These are phyloP conservation scores for Pyrenopolyporus hunteri DNA, from an alignment of 495 filamentous ascomycete genomes.

Conservation along the genomic window DNA sequence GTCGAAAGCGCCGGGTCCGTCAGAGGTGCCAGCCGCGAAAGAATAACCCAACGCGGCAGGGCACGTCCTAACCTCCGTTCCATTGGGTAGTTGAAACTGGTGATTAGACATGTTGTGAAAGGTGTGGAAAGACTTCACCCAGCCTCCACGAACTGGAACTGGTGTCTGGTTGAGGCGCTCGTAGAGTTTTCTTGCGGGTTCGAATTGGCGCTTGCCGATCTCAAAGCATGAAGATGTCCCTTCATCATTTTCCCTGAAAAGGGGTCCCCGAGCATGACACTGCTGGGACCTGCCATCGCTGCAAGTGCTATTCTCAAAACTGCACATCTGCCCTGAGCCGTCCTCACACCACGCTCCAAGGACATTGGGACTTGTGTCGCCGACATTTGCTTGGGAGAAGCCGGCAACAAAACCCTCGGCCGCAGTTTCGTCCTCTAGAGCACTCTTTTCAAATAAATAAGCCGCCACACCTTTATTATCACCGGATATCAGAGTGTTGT, in stretches of 20 bases:
- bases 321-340: conserved; percentile 70
- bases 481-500: conserved; percentile 90
- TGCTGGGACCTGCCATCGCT: conserved; percentile 68
- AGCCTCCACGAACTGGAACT: conserved; percentile 60
- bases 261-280: conserved; percentile 87
- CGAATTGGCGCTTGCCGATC: conserved; percentile 75
- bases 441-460: conserved; percentile 78
- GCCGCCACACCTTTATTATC: conserved; percentile 98
- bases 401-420: conserved; percentile 84
- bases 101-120: conserved; percentile 79
- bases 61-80: conserved; percentile 74
- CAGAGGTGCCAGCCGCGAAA: conserved; percentile 93
- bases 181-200: conserved; percentile 69
- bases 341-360: conserved; percentile 86
- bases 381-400: conserved; percentile 94
- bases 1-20: conserved; percentile 92
- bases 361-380: conserved; percentile 90
- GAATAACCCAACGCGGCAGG: conserved; percentile 92
- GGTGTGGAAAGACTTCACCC: conserved; percentile 74
- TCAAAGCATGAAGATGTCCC: conserved; percentile 82
- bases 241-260: conserved; percentile 71
- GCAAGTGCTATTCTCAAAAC: conserved; percentile 81
- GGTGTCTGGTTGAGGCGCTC: conserved; percentile 56
- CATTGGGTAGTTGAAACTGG: conserved; percentile 76
- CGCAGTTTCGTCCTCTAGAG: conserved; percentile 55